Conservation (phyloP, 176 grass and related monocot genomes). For the Bothriochloa decipiens region DNA sequence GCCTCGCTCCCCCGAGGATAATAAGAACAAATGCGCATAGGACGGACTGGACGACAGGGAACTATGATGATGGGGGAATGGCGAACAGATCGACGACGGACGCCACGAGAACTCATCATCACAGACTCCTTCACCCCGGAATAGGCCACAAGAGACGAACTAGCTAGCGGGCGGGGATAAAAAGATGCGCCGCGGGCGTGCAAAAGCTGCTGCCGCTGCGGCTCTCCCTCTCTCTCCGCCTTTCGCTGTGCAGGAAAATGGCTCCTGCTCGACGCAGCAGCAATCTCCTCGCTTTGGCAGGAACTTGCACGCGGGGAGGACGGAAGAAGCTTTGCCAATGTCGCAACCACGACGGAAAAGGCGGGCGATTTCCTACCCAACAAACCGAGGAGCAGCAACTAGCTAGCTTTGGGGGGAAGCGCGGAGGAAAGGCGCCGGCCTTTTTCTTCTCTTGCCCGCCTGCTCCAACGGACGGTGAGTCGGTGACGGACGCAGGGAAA, state of each 20-base stretch:
- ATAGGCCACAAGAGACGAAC: constrained; percentile 33
- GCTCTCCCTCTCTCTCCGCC: too few relatives aligned
- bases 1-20: constrained; percentile 11
- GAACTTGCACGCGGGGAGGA: neutral
- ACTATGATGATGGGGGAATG: neutral
- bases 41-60: neutral
- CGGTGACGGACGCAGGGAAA: neutral
- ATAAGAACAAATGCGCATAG: neutral
- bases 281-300: neutral
- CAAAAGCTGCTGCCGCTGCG: constrained; percentile 46
- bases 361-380: constrained; percentile 36
- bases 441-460: neutral
- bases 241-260: too few relatives aligned
- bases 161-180: neutral
- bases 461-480: neutral
- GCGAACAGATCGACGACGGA: neutral
- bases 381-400: neutral
- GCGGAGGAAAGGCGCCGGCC: constrained; percentile 14
- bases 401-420: neutral
- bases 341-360: constrained; percentile 40
- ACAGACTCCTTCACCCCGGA: neutral
- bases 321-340: constrained; percentile 14
- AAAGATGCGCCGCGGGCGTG: constrained; percentile 16
- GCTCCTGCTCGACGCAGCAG: neutral
- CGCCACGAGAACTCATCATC: constrained; percentile 40